Evolutionary conservation across 805 yeast species (phyloP), one percentile per base, ranked within the genome.

Genomic region (baker's yeast (Saccharomyces cerevisiae)): DNA sequence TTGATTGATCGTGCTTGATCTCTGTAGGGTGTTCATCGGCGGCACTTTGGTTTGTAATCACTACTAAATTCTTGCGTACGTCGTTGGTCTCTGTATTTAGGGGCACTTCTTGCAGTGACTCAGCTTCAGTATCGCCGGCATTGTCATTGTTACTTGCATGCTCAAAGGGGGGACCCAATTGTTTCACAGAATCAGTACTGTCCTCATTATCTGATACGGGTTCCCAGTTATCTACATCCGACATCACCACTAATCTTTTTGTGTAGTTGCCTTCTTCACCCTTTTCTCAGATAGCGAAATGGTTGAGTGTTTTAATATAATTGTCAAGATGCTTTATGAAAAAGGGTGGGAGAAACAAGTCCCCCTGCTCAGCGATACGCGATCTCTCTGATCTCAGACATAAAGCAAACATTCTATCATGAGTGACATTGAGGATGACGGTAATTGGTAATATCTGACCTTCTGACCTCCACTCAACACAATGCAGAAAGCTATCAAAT

Each of bases 181-280:
- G 43, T 10, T n/a, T n/a, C 24, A 36, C 52, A 14, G 48, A 10
- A 24, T 28, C 51, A 5, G 32, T 50, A 30, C 21, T 28, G 9
- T 50, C 43, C 29, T 51, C 46, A 10, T 14, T 46, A 32, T 53
- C 59, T 24, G 57, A 46, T 9, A 60, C 63, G 4, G 66, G 63
- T 49, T 59, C 64, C 67, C 65, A 63, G 48, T 57, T 52, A 50
- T 58, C 65, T 31, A 62, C 51, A 47, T 51, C 57, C 28, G 49
- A 24, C 22, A 31, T 30, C 6, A 30, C 24, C 24, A 36, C 43
- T 8, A 17, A 36, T 36, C 43, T 36, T 36, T 36, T 4, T 17
- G 24, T 17, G 22, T 36, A 36, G 24, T 36, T 17, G 24, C 24
- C 24, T 36, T 36, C 43, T 36, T 36, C 24, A 36, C 43, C 22